Percentiles rank a stretch among this genome's conserved stretches.
Conservation (phyloP, 208 protist genomes). For the Acanthamoeba quina region DNA sequence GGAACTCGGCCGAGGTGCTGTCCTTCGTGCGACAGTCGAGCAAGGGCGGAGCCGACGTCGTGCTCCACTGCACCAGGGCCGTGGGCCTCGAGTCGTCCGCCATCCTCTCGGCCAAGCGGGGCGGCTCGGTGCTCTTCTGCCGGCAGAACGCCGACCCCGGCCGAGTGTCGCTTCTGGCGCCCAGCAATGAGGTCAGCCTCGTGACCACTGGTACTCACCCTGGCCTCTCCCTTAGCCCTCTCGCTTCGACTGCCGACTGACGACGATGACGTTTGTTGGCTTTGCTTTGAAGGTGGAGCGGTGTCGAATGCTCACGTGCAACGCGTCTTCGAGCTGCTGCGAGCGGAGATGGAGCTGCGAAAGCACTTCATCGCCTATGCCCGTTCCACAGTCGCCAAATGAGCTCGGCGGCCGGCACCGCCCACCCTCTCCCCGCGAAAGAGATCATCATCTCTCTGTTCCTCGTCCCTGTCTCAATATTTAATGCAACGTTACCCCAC, state of each 20-base stretch:
- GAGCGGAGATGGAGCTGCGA: slow-evolving; percentile 12
- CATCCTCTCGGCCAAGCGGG: not conserved
- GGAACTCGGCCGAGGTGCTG: not conserved
- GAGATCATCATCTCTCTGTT: no score
- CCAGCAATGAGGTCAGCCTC: slow-evolving; percentile 27
- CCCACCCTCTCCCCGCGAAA: no score
- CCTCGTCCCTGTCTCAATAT: no score
- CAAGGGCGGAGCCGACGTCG: not conserved
- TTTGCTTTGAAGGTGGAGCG: not conserved
- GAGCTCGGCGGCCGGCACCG: no score
- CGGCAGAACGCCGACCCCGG: slow-evolving; percentile 4
- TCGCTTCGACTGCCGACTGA: not conserved
- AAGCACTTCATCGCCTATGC: slow-evolving; percentile 26
- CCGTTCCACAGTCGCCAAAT: not conserved
- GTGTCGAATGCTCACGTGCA: slow-evolving; percentile 34
- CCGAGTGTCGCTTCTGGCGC: not conserved
- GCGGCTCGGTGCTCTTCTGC: slow-evolving; percentile 21
- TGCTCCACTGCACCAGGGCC: not conserved
- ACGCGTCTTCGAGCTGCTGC: slow-evolving; percentile 47
- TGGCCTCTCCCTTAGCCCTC: not conserved
- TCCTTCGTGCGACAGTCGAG: not conserved
- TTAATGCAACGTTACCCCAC: no score
- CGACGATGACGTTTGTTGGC: not conserved
- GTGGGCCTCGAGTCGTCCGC: not conserved
- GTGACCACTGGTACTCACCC: not conserved